Base-by-base conservation (phyloP, 352 stramenopile species). In the Globisporangium iwayamae region DNA sequence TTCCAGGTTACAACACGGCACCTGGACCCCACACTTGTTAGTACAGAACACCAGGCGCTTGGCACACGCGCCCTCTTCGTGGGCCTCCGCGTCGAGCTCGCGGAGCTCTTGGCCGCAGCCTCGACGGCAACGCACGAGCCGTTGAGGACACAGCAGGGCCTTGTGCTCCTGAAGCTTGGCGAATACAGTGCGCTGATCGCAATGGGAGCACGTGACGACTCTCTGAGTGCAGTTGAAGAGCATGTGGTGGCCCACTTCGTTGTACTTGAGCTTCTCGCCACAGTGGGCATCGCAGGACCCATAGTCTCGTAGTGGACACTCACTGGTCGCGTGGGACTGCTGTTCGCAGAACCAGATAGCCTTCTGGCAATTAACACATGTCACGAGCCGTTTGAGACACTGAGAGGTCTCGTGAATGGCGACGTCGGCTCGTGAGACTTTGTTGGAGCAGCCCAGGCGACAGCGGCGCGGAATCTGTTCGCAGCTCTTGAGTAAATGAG, bases 341-440 rank as follows among this genome's bases (percentile, higher is more conserved):
- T 71, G 69, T 2, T 91, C 82, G 9, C 62, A 65, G 34, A 75
- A 73, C 68, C 77, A 89, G 22, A 91, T 70, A 6, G 48, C 43
- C 41, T 73, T 69, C 4, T 73, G 54, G 34, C 85, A 94, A n/a
- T 74, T 54, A 0, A 16, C 30, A 52, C 85, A 94, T 7, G 56
- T 32, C n/a, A 93, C 65, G n/a, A 91, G 58, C 10, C 83, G 79
- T 56, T 94, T 94, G 14, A 75, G 67, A 34, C 85, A 94, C 1
- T 66, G 50, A 2, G 43, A 67, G 0, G 60, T 50, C 50, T 94
- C 83, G 60, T 92, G 83, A 0, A 51, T 18, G 0, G 30, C 25
- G 16, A 34, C 60, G 14, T 81, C 68, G 8, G 60, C 25, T 46
- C 64, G 66, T 0, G 79, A 22, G 14, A 91, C 53, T 32, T 68